Conservation (phyloP, 2,329 filamentous ascomycete genomes). For the Dactylonectria estremocensis region DNA sequence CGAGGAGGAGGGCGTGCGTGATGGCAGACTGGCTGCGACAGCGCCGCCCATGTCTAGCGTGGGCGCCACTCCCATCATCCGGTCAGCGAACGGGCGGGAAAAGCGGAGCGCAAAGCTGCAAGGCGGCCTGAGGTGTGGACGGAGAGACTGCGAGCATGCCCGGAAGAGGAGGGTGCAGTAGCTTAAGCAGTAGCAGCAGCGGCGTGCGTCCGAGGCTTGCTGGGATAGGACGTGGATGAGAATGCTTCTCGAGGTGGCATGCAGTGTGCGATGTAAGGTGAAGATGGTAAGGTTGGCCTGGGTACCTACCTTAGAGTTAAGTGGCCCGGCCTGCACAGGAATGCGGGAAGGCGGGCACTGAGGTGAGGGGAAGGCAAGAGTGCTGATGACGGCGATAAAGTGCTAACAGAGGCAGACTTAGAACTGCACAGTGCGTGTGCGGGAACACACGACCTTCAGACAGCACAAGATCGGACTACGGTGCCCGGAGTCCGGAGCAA, state of each 20-base stretch:
- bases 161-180: constrained; percentile 36
- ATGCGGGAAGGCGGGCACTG: constrained; percentile 5
- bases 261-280: constrained; percentile 19
- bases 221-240: constrained; percentile 27
- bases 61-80: constrained; percentile 50
- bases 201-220: constrained; percentile 28
- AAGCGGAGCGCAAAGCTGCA: constrained; percentile 34
- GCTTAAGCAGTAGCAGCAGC: constrained; percentile 33
- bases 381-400: background rate
- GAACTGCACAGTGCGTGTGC: constrained; percentile 11
- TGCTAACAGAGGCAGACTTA: background rate
- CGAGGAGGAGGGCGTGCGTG: constrained; percentile 35
- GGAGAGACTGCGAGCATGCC: constrained; percentile 17
- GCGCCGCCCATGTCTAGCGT: constrained; percentile 41
- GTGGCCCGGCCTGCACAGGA: background rate
- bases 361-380: constrained; percentile 1
- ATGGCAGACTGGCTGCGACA: constrained; percentile 43
- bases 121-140: constrained; percentile 34
- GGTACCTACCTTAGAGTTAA: constrained; percentile 19
- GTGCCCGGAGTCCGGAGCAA: background rate
- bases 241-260: constrained; percentile 19
- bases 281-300: constrained; percentile 25
- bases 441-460: background rate
- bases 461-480: background rate
- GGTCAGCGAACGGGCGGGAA: constrained; percentile 46